Base-by-base conservation (phyloP, 2,329 filamentous ascomycete genomes). In the Microdochium paspali region DNA sequence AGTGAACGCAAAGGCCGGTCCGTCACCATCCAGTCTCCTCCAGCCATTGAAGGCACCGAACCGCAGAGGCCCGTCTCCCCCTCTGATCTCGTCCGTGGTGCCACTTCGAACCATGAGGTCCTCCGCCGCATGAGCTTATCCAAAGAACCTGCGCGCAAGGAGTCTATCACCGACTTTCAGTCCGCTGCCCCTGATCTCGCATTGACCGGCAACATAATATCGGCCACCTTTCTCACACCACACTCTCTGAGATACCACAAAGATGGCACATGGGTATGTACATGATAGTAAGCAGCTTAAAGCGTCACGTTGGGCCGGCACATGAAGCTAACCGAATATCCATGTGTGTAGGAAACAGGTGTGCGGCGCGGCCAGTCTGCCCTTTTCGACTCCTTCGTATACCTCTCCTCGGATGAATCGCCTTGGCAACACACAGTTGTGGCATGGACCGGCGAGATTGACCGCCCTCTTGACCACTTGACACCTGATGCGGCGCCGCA, bases 341-440 rank as follows among this genome's bases (percentile, higher is more conserved):
- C 57, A 35, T 10, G 5, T 5, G 21, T 47, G 23, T 53, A 91
- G 87, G 80, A 87, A 61, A 70, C 96, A 47, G 81, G 80, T 56
- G 73, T 82, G 51, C 86, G 90, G 24, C 85, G 85, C 51, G 91
- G 91, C 47, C 91, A 90, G 49, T 96, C 91, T 12, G 90, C 91
- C 15, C 77, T 97, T 28, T 94, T 94, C 67, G 90, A 96, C 64
- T 90, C 90, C 10, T 90, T 97, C 60, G 80, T 84, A 48, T 84
- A 94, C 66, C 80, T 97, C 42, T 87, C 90, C 3, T 94, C 90
- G n/a, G 75, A 85, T 48, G 77, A 85, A 40, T 84, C 85, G 2
- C 82, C 85, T 20, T 97, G 90, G 90, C 88, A 90, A 58, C 91
- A 96, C 68, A 93, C 84, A 1, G 78, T 96, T 5, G 87, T 97